Base-by-base conservation (phyloP, 345 rosid genomes). In the Clarkia xantiana region DNA sequence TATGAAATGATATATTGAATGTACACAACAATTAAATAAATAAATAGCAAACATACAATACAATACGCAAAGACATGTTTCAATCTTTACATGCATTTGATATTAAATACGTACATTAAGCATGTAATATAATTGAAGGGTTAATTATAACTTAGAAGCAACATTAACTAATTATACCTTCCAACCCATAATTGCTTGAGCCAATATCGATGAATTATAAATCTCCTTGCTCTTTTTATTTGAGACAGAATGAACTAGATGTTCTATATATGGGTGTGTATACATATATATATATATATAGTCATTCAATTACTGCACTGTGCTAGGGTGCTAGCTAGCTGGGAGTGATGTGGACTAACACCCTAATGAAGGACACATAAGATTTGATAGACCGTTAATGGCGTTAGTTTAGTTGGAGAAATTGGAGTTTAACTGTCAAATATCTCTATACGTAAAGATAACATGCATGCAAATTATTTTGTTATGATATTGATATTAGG, bases 401-500 rank as follows among this genome's bases (percentile, higher is more conserved):
- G 39, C 39, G 52, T 48, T 48, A 22, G 25, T 48, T 7, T 48
- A 25, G 39, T 48, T 48, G 40, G 17, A 39, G 34, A 44, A 2
- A 23, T 22, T 11, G 39, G 17, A 9, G 3, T 25, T 23, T 48
- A 19, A 0, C 11, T 7, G 40, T 17, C 40, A 20, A 48, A 23
- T 48, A 11, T 25, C 29, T n/a, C 11, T 22, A 2, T 48, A 17
- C 40, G 18, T 6, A 9, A 17, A 48, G 14, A 11, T 8, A 48
- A 22, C 25, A 14, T 14, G 14, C 25, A 14, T 48, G 18, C 8
- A 29, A 3, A 2, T 22, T 22, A 5, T 22, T 29, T 29, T 29
- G 18, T 11, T 12, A 23, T 48, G 16, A 25, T 20, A 12, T 23
- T 25, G 17, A 13, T 22, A 39, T 48, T 14, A 12, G n/a, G 14